Conservation (phyloP, 2,329 filamentous ascomycete species). For the Penicillium sp. region DNA sequence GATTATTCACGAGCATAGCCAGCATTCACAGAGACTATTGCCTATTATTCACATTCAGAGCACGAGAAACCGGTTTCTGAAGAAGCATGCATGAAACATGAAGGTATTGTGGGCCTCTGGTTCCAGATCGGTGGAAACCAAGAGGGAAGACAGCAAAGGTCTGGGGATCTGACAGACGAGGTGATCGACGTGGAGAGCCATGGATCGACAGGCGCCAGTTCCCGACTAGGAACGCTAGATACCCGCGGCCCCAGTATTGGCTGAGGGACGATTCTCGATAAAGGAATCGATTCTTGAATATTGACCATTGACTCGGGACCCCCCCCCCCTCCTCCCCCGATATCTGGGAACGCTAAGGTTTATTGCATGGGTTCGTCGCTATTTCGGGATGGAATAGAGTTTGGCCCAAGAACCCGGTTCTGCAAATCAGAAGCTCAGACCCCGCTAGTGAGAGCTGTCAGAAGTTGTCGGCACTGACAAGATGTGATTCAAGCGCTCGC, state of each 20-base stretch:
- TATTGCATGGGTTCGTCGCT: neutral
- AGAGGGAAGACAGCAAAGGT: neutral
- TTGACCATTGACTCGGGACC: neutral
- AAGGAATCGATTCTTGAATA: too few relatives aligned
- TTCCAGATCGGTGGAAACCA: neutral
- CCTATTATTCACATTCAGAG: neutral
- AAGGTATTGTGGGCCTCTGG: neutral
- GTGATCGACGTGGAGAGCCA: conserved; percentile 13
- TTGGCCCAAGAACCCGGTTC: neutral
- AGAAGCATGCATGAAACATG: conserved; percentile 1
- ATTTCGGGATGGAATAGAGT: conserved; percentile 2
- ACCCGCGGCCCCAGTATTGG: neutral
- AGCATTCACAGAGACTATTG: neutral
- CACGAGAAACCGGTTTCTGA: neutral
- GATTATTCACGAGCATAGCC: neutral
- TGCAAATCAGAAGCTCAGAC: conserved; percentile 2
- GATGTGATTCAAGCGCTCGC: conserved; percentile 3
- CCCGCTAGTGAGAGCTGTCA: conserved; percentile 15
- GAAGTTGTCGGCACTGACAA: neutral
- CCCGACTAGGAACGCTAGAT: neutral
- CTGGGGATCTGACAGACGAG: conserved; percentile 7
- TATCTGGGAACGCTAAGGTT: neutral
- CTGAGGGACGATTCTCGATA: neutral
- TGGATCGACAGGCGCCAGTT: conserved; percentile 8
- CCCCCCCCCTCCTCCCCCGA: neutral